Percentiles rank a stretch among this genome's conserved stretches.
phyloP scores from a whole-genome alignment of 148 eudicot genomes.

The Fagopyrum tataricum region DNA sequence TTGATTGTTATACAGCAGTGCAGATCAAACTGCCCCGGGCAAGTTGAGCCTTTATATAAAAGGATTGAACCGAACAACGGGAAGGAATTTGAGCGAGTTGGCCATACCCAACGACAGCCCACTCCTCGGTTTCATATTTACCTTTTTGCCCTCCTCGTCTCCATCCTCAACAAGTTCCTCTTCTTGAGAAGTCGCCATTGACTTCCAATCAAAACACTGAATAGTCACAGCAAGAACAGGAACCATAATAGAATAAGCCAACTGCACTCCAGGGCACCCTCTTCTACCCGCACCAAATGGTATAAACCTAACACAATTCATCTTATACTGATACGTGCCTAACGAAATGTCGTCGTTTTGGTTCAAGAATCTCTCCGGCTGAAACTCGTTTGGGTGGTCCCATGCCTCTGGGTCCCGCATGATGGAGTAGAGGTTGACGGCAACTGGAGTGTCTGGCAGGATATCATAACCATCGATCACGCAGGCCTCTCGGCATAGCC shows the following conservation, averaged over 20 bases:
- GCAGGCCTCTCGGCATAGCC: constrained; percentile 26
- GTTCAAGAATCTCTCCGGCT: constrained; percentile 28
- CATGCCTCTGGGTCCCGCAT: constrained; percentile 29
- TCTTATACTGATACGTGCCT: neutral
- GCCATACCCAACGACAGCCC: constrained; percentile 26
- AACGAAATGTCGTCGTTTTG: neutral
- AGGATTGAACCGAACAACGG: constrained; percentile 17
- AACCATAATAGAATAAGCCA: constrained; percentile 17
- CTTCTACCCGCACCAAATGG: constrained; percentile 25
- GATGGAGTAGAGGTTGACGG: constrained; percentile 23
- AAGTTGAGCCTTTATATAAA: neutral
- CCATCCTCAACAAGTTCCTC: neutral
- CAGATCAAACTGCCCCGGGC: no score
- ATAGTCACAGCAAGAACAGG: constrained; percentile 11
- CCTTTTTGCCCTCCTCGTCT: neutral
- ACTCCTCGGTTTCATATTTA: constrained; percentile 18
- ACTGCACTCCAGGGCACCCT: constrained; percentile 20
- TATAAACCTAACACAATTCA: constrained; percentile 5
- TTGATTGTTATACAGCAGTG: neutral
- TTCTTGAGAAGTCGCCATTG: neutral
- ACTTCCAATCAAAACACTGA: constrained; percentile 23
- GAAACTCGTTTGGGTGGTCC: constrained; percentile 28
- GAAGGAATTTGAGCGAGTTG: constrained; percentile 15
- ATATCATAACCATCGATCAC: constrained; percentile 24
- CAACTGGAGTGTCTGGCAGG: constrained; percentile 13